A percentile compares a stretch with the other conserved stretches of the same genome.
phyloP scores from a whole-genome alignment of 75 land plant species.

The Selaginella tamariscina region DNA sequence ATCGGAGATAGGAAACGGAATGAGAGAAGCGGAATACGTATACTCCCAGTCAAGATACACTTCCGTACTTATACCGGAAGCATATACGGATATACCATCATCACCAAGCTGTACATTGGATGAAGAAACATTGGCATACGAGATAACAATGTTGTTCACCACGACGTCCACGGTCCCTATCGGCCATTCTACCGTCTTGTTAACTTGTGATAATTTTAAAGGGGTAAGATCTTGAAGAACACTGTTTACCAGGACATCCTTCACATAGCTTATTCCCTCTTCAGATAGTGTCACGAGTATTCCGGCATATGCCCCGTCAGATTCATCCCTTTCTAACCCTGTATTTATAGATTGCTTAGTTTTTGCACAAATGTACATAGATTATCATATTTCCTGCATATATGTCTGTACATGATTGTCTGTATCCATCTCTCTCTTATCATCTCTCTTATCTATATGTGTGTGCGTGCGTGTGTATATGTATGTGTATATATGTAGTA shows the following conservation, averaged over 20 bases:
- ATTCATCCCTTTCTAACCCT: too few species aligned
- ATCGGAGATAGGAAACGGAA: slow-evolving; percentile 47
- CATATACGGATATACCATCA: slow-evolving; percentile 40
- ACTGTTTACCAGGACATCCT: slow-evolving; percentile 38
- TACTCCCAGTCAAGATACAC: slow-evolving; percentile 58
- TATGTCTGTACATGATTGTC: too few species aligned
- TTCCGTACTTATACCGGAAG: slow-evolving; percentile 36
- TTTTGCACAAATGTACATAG: too few species aligned
- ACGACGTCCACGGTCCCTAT: slow-evolving; percentile 32
- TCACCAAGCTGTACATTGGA: slow-evolving; percentile 41
- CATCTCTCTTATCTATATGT: too few species aligned
- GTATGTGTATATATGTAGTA: too few species aligned
- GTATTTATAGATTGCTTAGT: too few species aligned
- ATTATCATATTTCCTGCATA: too few species aligned
- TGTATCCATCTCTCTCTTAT: too few species aligned
- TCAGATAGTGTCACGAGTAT: slow-evolving; percentile 40
- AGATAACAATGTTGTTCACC: slow-evolving; percentile 37
- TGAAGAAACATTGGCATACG: slow-evolving; percentile 24
- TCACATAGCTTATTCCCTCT: slow-evolving; percentile 46
- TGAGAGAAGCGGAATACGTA: slow-evolving; percentile 34
- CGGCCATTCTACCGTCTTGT: slow-evolving; percentile 34
- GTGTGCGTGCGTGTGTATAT: too few species aligned
- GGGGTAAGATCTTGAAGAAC: slow-evolving; percentile 43
- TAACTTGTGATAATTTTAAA: slow-evolving; percentile 36
- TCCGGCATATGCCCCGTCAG: slow-evolving; percentile 10